Evolutionary conservation across 2,329 filamentous ascomycete species (phyloP).

Genomic region (Dactylellina haptotyla): DNA sequence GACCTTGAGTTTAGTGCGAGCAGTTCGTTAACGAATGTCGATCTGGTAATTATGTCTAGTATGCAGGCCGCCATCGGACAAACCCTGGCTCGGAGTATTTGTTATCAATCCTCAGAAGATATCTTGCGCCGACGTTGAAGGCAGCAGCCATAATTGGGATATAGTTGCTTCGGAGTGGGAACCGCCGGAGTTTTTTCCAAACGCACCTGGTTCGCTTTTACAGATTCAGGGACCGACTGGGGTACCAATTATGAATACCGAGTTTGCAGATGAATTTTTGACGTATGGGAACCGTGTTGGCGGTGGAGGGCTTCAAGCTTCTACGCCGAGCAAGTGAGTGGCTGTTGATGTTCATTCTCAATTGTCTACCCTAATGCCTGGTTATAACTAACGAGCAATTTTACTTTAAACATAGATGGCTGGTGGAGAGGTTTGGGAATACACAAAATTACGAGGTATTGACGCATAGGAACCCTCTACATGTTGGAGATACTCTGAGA

Average conservation of each 20-base stretch:
- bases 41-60: no score
- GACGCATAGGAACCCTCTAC: background rate
- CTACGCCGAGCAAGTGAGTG: constrained; percentile 30
- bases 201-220: constrained; percentile 16
- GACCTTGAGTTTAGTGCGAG: no score
- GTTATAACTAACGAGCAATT: no score
- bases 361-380: no score
- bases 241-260: constrained; percentile 23
- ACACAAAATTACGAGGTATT: constrained; percentile 21
- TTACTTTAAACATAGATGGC: constrained; percentile 4
- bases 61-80: constrained; percentile 32
- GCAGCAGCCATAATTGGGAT: constrained; percentile 23
- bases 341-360: no score
- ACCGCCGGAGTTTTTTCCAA: constrained; percentile 7
- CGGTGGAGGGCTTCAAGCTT: background rate
- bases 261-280: constrained; percentile 21
- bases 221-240: constrained; percentile 22
- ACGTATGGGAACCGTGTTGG: constrained; percentile 7
- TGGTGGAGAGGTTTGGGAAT: constrained; percentile 36
- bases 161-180: background rate
- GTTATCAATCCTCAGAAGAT: constrained; percentile 30
- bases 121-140: background rate
- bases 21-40: no score
- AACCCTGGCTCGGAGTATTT: constrained; percentile 39
- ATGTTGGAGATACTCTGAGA: constrained; percentile 32